These are phyloP conservation scores for Aphanomyces euteiches DNA, from an alignment of 352 stramenopile species.

Conservation along the genomic window DNA sequence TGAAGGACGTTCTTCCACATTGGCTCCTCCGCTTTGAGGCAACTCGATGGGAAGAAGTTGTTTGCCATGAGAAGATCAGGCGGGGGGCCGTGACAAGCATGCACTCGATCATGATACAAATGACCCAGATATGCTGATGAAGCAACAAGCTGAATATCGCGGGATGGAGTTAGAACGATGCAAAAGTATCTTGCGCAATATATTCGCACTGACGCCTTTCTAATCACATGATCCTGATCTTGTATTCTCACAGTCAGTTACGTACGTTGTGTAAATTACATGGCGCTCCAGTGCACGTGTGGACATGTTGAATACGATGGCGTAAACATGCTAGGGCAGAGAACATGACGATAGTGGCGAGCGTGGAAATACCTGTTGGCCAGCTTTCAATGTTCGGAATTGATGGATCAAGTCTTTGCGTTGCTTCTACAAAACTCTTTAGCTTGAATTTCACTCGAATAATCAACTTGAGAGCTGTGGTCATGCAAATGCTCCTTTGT, in stretches of 20 bases:
- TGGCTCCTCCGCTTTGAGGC: not conserved
- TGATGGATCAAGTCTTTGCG: not conserved
- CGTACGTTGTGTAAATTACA: constrained; percentile 7
- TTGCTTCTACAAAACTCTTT: not conserved
- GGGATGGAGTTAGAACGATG: not conserved
- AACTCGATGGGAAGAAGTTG: not conserved
- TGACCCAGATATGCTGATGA: not conserved
- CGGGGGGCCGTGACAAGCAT: not conserved
- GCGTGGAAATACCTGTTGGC: not conserved
- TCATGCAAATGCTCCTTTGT: too few species aligned
- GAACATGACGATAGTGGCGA: not conserved
- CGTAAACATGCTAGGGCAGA: constrained; percentile 11
- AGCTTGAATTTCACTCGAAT: too few species aligned
- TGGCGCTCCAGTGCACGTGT: constrained; percentile 8
- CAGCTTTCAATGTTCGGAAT: constrained; percentile 3
- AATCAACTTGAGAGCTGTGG: too few species aligned
- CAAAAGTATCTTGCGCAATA: constrained; percentile 19
- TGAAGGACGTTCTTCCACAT: not conserved
- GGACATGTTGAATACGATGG: constrained; percentile 5
- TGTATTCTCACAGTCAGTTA: not conserved
- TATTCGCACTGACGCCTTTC: not conserved
- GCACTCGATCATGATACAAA: not conserved
- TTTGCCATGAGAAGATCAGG: constrained; percentile 4
- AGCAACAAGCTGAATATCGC: constrained; percentile 8
- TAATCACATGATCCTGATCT: not conserved